These are phyloP conservation scores for Aspergillus calidoustus DNA, from an alignment of 2,329 filamentous ascomycete species.

Conservation along the genomic window DNA sequence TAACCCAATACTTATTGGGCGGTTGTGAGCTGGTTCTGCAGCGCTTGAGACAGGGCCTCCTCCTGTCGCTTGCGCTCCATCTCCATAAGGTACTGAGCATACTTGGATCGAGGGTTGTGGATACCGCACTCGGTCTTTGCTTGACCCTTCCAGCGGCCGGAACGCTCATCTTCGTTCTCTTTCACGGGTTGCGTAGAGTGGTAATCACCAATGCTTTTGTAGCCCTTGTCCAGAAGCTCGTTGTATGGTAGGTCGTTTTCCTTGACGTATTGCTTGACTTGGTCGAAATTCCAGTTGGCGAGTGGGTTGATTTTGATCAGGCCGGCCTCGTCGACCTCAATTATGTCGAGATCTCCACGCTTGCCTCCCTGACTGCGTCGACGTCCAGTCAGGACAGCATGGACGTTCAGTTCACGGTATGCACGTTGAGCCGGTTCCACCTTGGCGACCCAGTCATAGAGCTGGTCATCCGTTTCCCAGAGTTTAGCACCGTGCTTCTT, in stretches of 20 bases:
- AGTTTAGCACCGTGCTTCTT: constrained; percentile 78
- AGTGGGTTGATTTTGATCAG: constrained; percentile 98
- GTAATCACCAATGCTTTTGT: constrained; percentile 98
- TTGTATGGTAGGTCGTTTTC: constrained; percentile 93
- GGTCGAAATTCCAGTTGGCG: constrained; percentile 88
- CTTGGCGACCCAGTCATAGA: constrained; percentile 97
- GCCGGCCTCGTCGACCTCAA: constrained; percentile 89
- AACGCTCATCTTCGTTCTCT: constrained; percentile 92
- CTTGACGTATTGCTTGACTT: constrained; percentile 86
- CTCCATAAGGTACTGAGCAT: constrained; percentile 80
- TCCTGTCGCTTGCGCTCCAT: constrained; percentile 71
- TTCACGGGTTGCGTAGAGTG: constrained; percentile 91
- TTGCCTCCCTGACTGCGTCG: constrained; percentile 91
- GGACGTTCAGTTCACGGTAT: constrained; percentile 83
- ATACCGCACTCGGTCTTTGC: constrained; percentile 97
- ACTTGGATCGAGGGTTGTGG: constrained; percentile 95
- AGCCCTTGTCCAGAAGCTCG: constrained; percentile 84
- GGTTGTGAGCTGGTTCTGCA: constrained; percentile 40
- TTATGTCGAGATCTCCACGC: constrained; percentile 84
- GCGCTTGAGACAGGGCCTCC: constrained; percentile 54
- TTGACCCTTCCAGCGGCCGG: constrained; percentile 95
- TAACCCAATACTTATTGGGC: constrained; percentile 29
- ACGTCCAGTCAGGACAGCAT: constrained; percentile 89
- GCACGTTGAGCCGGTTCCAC: constrained; percentile 94
- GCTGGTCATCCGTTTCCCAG: constrained; percentile 83